Evolutionary conservation across 2,329 filamentous ascomycete species (phyloP).

Genomic region (Exserohilum rostratum): DNA sequence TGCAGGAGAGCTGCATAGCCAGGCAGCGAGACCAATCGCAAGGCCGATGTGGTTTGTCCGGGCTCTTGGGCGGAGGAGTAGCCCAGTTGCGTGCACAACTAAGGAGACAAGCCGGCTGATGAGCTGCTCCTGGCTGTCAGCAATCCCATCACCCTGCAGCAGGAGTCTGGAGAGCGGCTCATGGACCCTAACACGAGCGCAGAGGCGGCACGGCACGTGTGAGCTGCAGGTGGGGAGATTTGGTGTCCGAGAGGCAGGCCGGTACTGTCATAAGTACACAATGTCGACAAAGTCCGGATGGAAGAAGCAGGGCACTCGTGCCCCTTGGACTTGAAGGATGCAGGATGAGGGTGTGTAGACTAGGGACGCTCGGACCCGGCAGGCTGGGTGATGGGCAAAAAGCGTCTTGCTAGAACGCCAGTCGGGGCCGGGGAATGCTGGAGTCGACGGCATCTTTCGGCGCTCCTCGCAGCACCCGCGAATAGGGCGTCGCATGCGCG

Average conservation of each 20-base stretch:
- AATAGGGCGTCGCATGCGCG: constrained; percentile 1
- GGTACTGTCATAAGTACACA: neutral
- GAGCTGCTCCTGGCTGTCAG: constrained; percentile 34
- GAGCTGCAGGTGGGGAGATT: neutral
- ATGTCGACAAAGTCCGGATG: constrained; percentile 3
- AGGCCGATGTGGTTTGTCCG: constrained; percentile 9
- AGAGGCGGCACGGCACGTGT: constrained; percentile 4
- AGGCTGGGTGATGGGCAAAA: constrained; percentile 18
- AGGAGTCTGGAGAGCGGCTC: constrained; percentile 17
- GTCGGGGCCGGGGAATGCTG: constrained; percentile 8
- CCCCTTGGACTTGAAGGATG: constrained; percentile 2
- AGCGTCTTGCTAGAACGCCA: constrained; percentile 8
- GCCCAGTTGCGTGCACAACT: constrained; percentile 12
- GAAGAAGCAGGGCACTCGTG: constrained; percentile 3
- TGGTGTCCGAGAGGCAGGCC: neutral
- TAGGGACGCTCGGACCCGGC: constrained; percentile 13
- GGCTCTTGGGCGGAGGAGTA: constrained; percentile 8
- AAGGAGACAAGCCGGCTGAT: constrained; percentile 32
- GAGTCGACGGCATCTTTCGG: constrained; percentile 8
- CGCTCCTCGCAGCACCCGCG: constrained; percentile 2
- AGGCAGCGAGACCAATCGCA: constrained; percentile 21
- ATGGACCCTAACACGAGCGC: neutral
- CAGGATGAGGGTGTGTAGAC: constrained; percentile 3
- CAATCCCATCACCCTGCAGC: constrained; percentile 23
- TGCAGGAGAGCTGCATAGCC: constrained; percentile 21